Evolutionary conservation across 2,329 filamentous ascomycete species (phyloP).

Genomic region (Botryotinia calthae): DNA sequence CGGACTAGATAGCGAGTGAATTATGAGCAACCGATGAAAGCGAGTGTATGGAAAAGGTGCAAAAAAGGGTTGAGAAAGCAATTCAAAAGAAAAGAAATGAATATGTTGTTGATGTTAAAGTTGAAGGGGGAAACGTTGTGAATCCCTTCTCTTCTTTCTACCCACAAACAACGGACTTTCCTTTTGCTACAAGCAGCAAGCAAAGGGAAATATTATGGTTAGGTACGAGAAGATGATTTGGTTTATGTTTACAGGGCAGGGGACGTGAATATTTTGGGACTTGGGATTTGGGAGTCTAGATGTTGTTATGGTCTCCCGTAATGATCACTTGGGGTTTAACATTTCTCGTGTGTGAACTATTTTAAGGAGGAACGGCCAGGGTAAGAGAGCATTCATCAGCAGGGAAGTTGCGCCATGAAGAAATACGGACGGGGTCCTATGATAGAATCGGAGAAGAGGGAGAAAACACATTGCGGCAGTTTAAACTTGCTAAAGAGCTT

Average conservation of each 20-base stretch:
- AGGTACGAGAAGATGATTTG: background rate
- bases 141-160: constrained; percentile 8
- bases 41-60: constrained; percentile 9
- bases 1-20: constrained; percentile 2
- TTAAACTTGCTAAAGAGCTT: background rate
- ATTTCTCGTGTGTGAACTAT: constrained; percentile 3
- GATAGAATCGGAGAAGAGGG: background rate
- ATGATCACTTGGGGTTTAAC: background rate
- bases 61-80: background rate
- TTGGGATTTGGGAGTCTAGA: background rate
- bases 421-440: constrained; percentile 1
- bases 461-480: background rate
- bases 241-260: background rate
- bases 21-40: constrained; percentile 1
- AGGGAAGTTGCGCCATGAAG: background rate
- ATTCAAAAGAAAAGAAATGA: background rate
- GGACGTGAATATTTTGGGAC: background rate
- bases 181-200: background rate
- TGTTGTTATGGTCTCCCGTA: constrained; percentile 2
- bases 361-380: constrained; percentile 10
- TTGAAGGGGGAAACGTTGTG: background rate
- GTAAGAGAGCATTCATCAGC: background rate
- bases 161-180: constrained; percentile 1
- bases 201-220: background rate
- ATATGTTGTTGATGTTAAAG: background rate